Conservation (phyloP, 306 rosid species). For the Vigna nakashimae region DNA sequence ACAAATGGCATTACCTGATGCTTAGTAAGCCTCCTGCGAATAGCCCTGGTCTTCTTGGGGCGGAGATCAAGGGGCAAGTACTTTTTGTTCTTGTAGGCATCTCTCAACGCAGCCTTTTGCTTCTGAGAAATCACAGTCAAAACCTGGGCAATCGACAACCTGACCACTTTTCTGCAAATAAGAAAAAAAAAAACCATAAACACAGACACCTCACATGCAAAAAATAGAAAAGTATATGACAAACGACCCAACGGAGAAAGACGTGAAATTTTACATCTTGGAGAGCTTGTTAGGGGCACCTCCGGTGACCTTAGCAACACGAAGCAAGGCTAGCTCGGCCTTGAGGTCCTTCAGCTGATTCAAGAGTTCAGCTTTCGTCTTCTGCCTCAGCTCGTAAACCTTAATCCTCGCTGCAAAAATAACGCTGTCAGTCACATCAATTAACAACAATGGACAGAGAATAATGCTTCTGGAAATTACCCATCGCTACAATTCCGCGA, state of each 20-base stretch:
- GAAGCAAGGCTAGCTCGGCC: slow-evolving; percentile 93
- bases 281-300: slow-evolving; percentile 99
- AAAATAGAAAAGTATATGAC: background rate
- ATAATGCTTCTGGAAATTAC: slow-evolving; percentile 38
- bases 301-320: slow-evolving; percentile 97
- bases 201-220: background rate
- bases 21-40: slow-evolving; percentile 91
- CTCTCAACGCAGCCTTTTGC: slow-evolving; percentile 89
- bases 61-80: slow-evolving; percentile 95
- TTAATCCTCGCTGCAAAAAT: slow-evolving; percentile 81
- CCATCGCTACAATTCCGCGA: slow-evolving; percentile 53
- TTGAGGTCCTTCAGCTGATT: slow-evolving; percentile 92
- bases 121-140: slow-evolving; percentile 97
- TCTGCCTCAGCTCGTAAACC: slow-evolving; percentile 95
- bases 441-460: background rate
- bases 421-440: slow-evolving; percentile 1
- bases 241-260: background rate
- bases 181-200: background rate
- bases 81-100: slow-evolving; percentile 88
- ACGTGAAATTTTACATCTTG: slow-evolving; percentile 62
- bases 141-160: slow-evolving; percentile 90
- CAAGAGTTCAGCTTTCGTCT: slow-evolving; percentile 71
- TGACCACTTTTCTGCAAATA: slow-evolving; percentile 85
- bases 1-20: slow-evolving; percentile 67
- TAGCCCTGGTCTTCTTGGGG: slow-evolving; percentile 98